Conservation (phyloP, 2,329 filamentous ascomycete genomes). For the Westerdykella sp. region DNA sequence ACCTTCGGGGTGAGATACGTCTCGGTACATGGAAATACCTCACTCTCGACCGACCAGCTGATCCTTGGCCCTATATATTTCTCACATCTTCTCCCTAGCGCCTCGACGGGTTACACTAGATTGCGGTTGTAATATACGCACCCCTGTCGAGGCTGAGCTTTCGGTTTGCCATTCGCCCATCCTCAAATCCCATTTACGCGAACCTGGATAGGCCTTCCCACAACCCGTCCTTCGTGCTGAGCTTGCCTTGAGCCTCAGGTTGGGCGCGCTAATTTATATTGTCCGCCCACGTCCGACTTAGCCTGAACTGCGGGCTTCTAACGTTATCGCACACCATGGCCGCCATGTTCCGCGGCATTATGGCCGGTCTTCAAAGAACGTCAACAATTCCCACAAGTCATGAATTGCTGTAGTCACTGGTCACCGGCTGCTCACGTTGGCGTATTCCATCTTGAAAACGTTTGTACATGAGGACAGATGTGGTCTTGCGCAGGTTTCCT, state of each 20-base stretch:
- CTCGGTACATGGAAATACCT: not conserved
- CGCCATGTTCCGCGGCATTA: slow-evolving; percentile 15
- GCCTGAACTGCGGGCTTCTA: slow-evolving; percentile 6
- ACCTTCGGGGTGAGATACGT: no score
- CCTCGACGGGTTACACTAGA: not conserved
- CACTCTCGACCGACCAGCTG: not conserved
- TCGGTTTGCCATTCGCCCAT: not conserved
- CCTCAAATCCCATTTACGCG: slow-evolving; percentile 11
- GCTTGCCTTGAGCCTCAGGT: slow-evolving; percentile 2
- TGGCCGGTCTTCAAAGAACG: slow-evolving; percentile 10
- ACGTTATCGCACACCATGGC: slow-evolving; percentile 6
- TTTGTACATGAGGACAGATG: not conserved
- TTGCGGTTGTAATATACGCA: not conserved
- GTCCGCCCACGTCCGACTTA: slow-evolving; percentile 6
- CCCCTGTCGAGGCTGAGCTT: not conserved
- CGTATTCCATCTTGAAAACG: not conserved
- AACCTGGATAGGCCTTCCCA: slow-evolving; percentile 7
- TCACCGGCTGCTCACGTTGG: not conserved
- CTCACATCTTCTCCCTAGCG: not conserved
- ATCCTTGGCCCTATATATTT: not conserved
- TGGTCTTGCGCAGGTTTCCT: not conserved
- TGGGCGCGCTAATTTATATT: slow-evolving; percentile 4
- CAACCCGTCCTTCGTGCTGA: not conserved
- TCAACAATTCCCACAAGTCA: not conserved
- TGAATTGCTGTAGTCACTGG: slow-evolving; percentile 4